Evolutionary conservation across 257 asterid genomes (phyloP).

Genomic region (Scutellaria galericulata): DNA sequence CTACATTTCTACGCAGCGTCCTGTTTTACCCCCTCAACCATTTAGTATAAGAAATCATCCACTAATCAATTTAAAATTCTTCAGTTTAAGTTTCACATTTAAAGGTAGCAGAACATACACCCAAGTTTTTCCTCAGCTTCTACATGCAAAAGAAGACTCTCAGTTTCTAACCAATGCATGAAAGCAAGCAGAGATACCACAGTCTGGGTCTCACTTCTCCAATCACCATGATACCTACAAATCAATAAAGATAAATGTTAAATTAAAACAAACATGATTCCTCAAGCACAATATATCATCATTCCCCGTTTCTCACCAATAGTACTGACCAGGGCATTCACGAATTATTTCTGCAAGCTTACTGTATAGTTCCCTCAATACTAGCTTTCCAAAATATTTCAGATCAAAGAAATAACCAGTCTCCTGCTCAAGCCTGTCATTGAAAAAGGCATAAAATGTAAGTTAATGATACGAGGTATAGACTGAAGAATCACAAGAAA

Average conservation of each 20-base stretch:
- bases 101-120: constrained; percentile 56
- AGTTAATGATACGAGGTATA: background rate
- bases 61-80: constrained; percentile 4
- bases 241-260: constrained; percentile 24
- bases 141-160: constrained; percentile 74
- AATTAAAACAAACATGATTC: background rate
- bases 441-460: background rate
- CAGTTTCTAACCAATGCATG: constrained; percentile 90
- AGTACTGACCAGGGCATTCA: constrained; percentile 86
- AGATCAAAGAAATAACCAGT: constrained; percentile 65
- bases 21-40: background rate
- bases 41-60: background rate
- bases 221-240: constrained; percentile 82
- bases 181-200: constrained; percentile 86
- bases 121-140: constrained; percentile 93
- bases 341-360: too few species aligned
- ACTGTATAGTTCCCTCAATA: too few species aligned
- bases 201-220: constrained; percentile 86
- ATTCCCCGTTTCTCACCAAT: constrained; percentile 54
- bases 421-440: constrained; percentile 76
- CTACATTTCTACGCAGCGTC: background rate
- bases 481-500: background rate
- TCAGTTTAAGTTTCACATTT: background rate
- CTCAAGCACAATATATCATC: constrained; percentile 5
- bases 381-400: constrained; percentile 60